Conservation (phyloP, 1,284 basidiomycete species). For the Cryptococcus sp. region DNA sequence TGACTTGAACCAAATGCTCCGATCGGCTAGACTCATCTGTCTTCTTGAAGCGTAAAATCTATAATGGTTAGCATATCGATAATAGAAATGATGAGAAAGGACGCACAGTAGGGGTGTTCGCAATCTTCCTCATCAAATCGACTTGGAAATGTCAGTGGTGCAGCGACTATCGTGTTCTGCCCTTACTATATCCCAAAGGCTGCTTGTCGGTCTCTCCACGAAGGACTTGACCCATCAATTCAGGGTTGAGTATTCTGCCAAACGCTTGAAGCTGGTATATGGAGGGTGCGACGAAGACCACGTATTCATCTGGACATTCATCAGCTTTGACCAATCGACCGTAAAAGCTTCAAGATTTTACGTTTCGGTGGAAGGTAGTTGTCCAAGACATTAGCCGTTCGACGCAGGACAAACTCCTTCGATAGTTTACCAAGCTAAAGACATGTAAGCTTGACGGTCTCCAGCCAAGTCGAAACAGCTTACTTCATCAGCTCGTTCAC, state of each 20-base stretch:
- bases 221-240: slow-evolving; percentile 58
- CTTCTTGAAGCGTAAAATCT: slow-evolving; percentile 62
- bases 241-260: slow-evolving; percentile 64
- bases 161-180: background rate
- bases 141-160: slow-evolving; percentile 18
- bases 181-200: slow-evolving; percentile 72
- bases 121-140: slow-evolving; percentile 70
- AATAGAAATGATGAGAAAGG: background rate
- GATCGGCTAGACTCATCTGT: slow-evolving; percentile 48
- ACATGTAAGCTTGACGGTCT: background rate
- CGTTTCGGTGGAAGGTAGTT: slow-evolving; percentile 87
- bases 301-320: slow-evolving; percentile 73
- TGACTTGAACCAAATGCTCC: slow-evolving; percentile 15
- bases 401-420: slow-evolving; percentile 81
- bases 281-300: slow-evolving; percentile 84
- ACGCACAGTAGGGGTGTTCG: slow-evolving; percentile 74
- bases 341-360: slow-evolving; percentile 44
- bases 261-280: slow-evolving; percentile 76
- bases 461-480: slow-evolving; percentile 9
- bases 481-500: slow-evolving; percentile 67
- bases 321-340: background rate
- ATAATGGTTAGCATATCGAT: background rate
- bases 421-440: slow-evolving; percentile 68
- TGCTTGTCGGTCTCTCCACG: slow-evolving; percentile 67
- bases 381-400: slow-evolving; percentile 75